Base-by-base conservation (phyloP, 192 early-diverging fungal genomes). In the Coemansia guatemalensis region DNA sequence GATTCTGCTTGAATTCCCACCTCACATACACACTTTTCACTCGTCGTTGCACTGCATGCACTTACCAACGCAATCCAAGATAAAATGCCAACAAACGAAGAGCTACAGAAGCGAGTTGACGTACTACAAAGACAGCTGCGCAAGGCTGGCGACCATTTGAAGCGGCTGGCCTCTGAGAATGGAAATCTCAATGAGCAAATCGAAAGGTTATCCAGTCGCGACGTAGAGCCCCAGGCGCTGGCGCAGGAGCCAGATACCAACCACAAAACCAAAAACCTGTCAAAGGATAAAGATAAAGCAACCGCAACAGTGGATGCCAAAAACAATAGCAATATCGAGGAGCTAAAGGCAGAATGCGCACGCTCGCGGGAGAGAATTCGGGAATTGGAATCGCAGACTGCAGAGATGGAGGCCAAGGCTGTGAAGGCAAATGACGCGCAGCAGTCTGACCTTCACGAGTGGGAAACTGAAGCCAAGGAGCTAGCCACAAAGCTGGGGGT, bases 121-220 rank as follows among this genome's bases (percentile, higher is more conserved):
- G 67, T 75, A 18, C 63, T 83, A 0, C 77, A 81, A 51, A 63
- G 63, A 24, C 82, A 83, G 60, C 68, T 83, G 33, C 73, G 73
- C 62, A 83, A 77, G 52, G 82, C 82, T 2, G 71, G 74, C 51
- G 82, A 75, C 48, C 78, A 83, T 54, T 55, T 83, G 35, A 75
- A 80, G 54, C 65, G 74, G 18, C 57, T 88, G 8, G 70, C 76
- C 0, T 62, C 85, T 26, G 87, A 87, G 53, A 87, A 87, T 50
- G 82, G 78, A 24, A 52, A 69, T 5, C 65, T 83, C 1, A 64
- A 64, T 7, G 68, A 73, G 41, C 71, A 83, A 50, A 64, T 81
- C 7, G 84, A 85, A 8, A 64, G 44, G 49, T 60, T 83, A 25
- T 65, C 61, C n/a, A 67, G 51, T 12, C 64, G 67, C 50, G 67